Conservation (phyloP, 768 basidiomycete species). For the Auriscalpium vulgare region DNA sequence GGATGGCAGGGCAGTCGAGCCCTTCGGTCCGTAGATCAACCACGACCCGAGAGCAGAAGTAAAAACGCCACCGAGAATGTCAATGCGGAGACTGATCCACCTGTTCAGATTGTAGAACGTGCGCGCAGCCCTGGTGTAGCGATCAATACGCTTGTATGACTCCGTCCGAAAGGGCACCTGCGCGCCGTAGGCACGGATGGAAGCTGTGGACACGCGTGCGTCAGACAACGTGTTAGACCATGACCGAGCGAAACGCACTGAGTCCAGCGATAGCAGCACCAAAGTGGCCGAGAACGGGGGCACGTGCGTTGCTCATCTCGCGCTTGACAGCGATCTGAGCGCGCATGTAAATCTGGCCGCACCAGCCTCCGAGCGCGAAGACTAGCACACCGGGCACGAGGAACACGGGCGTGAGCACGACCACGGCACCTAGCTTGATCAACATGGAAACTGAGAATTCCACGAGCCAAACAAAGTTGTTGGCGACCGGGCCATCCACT, state of each 20-base stretch:
- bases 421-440: constrained; percentile 23
- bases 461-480: constrained; percentile 18
- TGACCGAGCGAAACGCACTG: constrained; percentile 19
- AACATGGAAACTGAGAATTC: constrained; percentile 28
- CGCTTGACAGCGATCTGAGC: constrained; percentile 50
- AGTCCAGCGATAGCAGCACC: constrained; percentile 44
- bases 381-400: constrained; percentile 30
- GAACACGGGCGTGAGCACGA: constrained; percentile 30
- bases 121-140: constrained; percentile 32
- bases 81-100: constrained; percentile 47
- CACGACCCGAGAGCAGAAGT: constrained; percentile 41
- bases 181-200: constrained; percentile 51
- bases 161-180: constrained; percentile 35
- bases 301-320: constrained; percentile 43
- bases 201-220: constrained; percentile 19
- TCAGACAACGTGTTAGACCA: not conserved
- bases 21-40: constrained; percentile 39
- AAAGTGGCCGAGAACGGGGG: constrained; percentile 44
- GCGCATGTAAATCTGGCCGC: constrained; percentile 45
- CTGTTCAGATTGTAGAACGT: constrained; percentile 44
- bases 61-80: constrained; percentile 44
- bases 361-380: constrained; percentile 29
- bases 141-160: constrained; percentile 38
- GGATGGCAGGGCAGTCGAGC: constrained; percentile 24
- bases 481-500: constrained; percentile 30